These are phyloP conservation scores for Exsudoporus frostii DNA, from an alignment of 768 basidiomycete species.

Conservation along the genomic window DNA sequence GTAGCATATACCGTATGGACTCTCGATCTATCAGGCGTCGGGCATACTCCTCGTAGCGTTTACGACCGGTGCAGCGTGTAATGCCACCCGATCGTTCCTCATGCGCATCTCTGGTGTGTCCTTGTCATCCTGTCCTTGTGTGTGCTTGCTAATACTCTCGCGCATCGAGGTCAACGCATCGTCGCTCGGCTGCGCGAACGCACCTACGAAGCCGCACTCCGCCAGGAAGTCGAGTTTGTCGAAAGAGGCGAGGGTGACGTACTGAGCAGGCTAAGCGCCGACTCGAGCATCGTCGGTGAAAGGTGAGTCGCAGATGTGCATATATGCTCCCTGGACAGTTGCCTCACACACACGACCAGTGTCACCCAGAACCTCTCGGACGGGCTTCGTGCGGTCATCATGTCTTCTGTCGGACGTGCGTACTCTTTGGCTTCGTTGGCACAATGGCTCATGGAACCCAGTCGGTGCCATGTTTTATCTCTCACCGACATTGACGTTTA, in stretches of 20 bases:
- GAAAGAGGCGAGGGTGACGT: constrained; percentile 94
- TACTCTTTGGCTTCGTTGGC: constrained; percentile 7
- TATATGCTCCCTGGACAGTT: not conserved
- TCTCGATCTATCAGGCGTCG: constrained; percentile 80
- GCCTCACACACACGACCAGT: constrained; percentile 21
- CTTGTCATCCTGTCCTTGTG: not conserved
- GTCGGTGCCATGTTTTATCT: constrained; percentile 96
- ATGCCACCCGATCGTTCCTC: constrained; percentile 76
- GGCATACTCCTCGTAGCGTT: constrained; percentile 70
- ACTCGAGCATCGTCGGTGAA: constrained; percentile 92
- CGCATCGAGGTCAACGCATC: constrained; percentile 68
- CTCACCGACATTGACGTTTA: constrained; percentile 78
- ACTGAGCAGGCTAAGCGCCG: constrained; percentile 83
- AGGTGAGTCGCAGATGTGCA: constrained; percentile 44
- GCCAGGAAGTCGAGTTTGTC: constrained; percentile 90
- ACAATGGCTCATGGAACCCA: constrained; percentile 23
- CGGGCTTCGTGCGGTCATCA: constrained; percentile 79
- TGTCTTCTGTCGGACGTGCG: constrained; percentile 91
- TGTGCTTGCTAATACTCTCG: not conserved
- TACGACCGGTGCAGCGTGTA: constrained; percentile 83
- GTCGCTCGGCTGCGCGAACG: constrained; percentile 81
- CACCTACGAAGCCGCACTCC: constrained; percentile 79
- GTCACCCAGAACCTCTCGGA: constrained; percentile 80
- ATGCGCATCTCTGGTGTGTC: constrained; percentile 79
- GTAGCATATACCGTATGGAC: constrained; percentile 75